Evolutionary conservation across 345 rosid species (phyloP), one percentile per base, ranked within the genome.

Genomic region (Carallia brachiata): DNA sequence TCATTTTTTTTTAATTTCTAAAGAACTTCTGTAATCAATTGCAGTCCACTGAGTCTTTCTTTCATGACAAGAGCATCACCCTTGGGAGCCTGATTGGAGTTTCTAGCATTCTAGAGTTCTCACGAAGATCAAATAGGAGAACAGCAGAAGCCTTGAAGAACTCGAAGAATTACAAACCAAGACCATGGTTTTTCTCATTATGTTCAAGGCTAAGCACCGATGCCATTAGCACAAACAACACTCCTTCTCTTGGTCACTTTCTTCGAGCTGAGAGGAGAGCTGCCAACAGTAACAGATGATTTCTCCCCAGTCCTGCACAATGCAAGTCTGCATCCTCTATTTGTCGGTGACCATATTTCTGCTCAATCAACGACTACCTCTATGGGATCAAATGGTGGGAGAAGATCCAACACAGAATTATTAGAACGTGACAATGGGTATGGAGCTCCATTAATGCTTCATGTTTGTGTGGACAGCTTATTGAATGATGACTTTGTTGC

Each of bases 41-140:
- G 67, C 87, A 90, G 98, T 90, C 96, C 9, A 87, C 85, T 23
- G 88, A 86, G 12, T 92, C 96, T 15, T 92, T 90, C 81, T 90
- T 90, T 82, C 87, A 74, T 23, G 91, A 92, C 66, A 86, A 82
- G 71, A 86, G 95, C 84, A 85, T 81, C 61, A 87, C 93, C 36
- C 78, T 90, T 0, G 98, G 98, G 36, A 92, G 87, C 75, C 87
- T 88, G 30, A 86, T 90, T 13, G 98, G 98, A 53, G 78, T 86
- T 60, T 83, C 95, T 17, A 87, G 73, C 79, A 73, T 88, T 68
- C 82, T 88, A 23, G 86, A 88, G 67, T 81, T 84, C 63, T 87
- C 95, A 2, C 69, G 85, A 78, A 81, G 88, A 77, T 87, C 98
- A 28, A 75, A 73, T 16, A 71, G 90, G 78, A 60, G 78, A 82